A percentile compares a stretch with the other conserved stretches of the same genome.
Conservation (phyloP, 139 green algal genomes). For the Microglena sp. region DNA sequence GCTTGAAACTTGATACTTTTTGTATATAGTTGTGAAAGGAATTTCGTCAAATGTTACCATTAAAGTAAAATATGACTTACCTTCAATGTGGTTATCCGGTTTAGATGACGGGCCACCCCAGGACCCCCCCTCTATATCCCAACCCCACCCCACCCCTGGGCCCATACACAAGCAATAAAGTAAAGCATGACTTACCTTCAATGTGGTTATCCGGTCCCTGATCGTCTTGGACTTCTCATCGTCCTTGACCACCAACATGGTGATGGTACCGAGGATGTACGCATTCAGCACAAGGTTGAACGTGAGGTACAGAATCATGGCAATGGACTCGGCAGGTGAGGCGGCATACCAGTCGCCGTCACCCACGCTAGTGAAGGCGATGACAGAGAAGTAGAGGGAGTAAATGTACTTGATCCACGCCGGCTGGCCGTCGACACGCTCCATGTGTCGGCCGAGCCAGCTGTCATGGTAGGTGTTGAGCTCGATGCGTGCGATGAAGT, state of each 20-base stretch:
- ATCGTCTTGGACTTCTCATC: constrained; percentile 24
- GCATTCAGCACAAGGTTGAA: constrained; percentile 18
- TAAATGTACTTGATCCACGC: constrained; percentile 17
- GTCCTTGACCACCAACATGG: constrained; percentile 25
- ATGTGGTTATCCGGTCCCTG: constrained; percentile 14
- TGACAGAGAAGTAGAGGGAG: constrained; percentile 13
- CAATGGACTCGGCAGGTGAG: constrained; percentile 1
- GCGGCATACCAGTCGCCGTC: constrained; percentile 14
- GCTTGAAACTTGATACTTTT: not conserved
- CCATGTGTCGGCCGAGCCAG: not conserved
- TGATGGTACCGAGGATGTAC: constrained; percentile 27
- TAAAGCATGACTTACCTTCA: constrained; percentile 17
- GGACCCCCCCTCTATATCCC: not conserved
- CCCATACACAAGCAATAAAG: not conserved
- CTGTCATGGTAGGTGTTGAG: not conserved
- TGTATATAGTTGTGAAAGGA: not conserved
- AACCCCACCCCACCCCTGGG: not conserved
- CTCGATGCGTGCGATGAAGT: constrained; percentile 10
- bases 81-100: not conserved
- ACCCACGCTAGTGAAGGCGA: constrained; percentile 12
- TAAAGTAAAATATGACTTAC: not conserved
- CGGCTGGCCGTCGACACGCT: constrained; percentile 1
- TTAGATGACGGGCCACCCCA: not conserved
- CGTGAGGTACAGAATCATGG: constrained; percentile 14
- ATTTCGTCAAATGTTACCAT: not conserved